Base-by-base conservation (phyloP, 2,329 filamentous ascomycete genomes). In the Penicillium aurantiogriseum region DNA sequence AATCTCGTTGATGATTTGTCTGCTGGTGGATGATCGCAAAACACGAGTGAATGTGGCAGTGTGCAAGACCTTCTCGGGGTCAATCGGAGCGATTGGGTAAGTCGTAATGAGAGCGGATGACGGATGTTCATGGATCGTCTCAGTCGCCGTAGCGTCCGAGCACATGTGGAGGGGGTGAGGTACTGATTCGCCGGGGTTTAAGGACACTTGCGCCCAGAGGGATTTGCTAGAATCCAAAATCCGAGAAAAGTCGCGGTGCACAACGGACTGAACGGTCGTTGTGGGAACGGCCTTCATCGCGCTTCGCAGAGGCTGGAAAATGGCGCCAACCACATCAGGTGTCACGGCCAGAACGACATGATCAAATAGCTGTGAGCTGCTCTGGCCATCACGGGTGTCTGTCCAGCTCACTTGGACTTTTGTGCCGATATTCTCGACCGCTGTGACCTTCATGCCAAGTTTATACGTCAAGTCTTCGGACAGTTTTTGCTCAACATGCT, bases 331-430 rank as follows among this genome's bases (percentile, higher is more conserved):
- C 4, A 83, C 76, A 56, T 83, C 76, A 1, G 83, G 83, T 0
- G 82, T 78, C 3, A 85, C 80, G 0, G 82, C 82, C 1, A 86
- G 70, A 25, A 86, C 71, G 0, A 84, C 81, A 2, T 74, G 74
- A 51, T 85, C 82, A 51, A 84, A 85, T 0, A 63, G 51, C 19
- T 79, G 74, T 25, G 64, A 61, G 15, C 54, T 54, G 11, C 73
- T 62, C 2, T 63, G n/a, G 35, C 31, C 21, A 63, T 57, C 44
- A 4, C 31, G 35, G 4, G 53, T 45, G 44, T 59, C 36, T 11
- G 59, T 60, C 61, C 65, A 69, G 17, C 53, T 62, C 17, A 70
- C 58, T 44, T 60, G 55, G 15, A 67, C 63, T 47, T 60, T 58
- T 10, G 57, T 31, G 1, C 58, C 61, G 19, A 56, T 13, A 39